Conservation (phyloP, 2,329 filamentous ascomycete species). For the Sporothrix variecibatus region DNA sequence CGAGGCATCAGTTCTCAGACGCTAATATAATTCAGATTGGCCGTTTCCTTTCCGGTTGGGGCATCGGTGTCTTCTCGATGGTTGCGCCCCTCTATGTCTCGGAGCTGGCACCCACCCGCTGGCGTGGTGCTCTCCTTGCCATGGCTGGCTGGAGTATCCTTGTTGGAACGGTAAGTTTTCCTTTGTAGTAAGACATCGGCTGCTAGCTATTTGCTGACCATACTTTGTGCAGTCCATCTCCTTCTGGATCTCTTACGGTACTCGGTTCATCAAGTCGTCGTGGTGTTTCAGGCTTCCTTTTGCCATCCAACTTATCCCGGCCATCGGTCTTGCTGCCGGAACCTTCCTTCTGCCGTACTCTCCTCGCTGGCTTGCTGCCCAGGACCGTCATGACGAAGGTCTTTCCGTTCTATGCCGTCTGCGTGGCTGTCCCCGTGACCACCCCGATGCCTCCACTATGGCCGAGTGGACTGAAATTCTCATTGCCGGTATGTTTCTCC, state of each 20-base stretch:
- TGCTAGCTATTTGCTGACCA: not conserved
- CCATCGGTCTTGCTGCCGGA: not conserved
- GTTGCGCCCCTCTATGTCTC: not conserved
- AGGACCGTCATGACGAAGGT: slow-evolving; percentile 24
- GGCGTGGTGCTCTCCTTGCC: slow-evolving; percentile 6
- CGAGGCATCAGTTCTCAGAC: too few species aligned
- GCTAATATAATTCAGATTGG: not conserved
- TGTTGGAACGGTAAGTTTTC: not conserved
- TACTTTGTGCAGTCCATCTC: slow-evolving; percentile 32
- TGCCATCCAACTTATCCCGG: slow-evolving; percentile 18
- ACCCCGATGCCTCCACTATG: not conserved
- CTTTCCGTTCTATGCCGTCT: slow-evolving; percentile 30
- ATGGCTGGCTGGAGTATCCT: slow-evolving; percentile 16
- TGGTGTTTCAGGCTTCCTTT: slow-evolving; percentile 14
- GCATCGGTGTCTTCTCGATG: slow-evolving; percentile 6
- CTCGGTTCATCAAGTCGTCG: slow-evolving; percentile 12
- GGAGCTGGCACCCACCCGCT: not conserved
- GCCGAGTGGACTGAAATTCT: slow-evolving; percentile 15
- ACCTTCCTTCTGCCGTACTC: slow-evolving; percentile 24
- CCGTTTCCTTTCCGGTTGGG: slow-evolving; percentile 10
- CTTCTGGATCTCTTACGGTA: slow-evolving; percentile 47
- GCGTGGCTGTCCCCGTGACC: not conserved
- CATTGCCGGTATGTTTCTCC: not conserved
- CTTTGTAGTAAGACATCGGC: not conserved
- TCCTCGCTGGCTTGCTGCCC: slow-evolving; percentile 24